Conservation (phyloP, 2,329 filamentous ascomycete species). For the Phialophora verrucosa region DNA sequence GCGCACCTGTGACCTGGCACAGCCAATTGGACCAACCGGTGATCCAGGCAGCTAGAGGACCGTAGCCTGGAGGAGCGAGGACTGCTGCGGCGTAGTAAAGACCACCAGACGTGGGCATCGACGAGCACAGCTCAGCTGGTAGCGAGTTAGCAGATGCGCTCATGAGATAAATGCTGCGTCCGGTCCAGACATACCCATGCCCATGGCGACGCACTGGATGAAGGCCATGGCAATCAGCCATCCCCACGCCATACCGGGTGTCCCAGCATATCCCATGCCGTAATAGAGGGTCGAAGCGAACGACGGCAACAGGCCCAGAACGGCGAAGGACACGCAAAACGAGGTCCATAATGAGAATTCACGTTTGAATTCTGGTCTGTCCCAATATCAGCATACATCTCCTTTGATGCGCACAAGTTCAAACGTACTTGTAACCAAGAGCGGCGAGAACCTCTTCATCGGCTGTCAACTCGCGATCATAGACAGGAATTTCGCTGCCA, state of each 20-base stretch:
- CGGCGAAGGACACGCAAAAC: constrained; percentile 75
- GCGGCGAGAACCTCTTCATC: constrained; percentile 68
- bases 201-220: constrained; percentile 71
- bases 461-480: constrained; percentile 53
- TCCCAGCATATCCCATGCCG: constrained; percentile 66
- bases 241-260: constrained; percentile 72
- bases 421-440: constrained; percentile 62
- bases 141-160: constrained; percentile 43
- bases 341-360: constrained; percentile 77
- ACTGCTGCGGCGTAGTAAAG: constrained; percentile 77
- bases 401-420: constrained; percentile 41
- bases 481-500: constrained; percentile 56
- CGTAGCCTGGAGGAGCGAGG: constrained; percentile 68
- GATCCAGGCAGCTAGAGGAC: constrained; percentile 70
- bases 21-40: constrained; percentile 75
- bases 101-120: constrained; percentile 74
- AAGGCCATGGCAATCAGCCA: constrained; percentile 76
- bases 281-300: constrained; percentile 75
- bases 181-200: constrained; percentile 51
- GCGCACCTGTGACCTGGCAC: constrained; percentile 68
- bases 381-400: constrained; percentile 9
- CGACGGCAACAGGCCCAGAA: constrained; percentile 71
- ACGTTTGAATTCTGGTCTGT: constrained; percentile 69
- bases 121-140: constrained; percentile 70
- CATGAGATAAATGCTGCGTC: not conserved